phyloP scores from a whole-genome alignment of 2,329 filamentous ascomycete species.

The Xylaria sp. region DNA sequence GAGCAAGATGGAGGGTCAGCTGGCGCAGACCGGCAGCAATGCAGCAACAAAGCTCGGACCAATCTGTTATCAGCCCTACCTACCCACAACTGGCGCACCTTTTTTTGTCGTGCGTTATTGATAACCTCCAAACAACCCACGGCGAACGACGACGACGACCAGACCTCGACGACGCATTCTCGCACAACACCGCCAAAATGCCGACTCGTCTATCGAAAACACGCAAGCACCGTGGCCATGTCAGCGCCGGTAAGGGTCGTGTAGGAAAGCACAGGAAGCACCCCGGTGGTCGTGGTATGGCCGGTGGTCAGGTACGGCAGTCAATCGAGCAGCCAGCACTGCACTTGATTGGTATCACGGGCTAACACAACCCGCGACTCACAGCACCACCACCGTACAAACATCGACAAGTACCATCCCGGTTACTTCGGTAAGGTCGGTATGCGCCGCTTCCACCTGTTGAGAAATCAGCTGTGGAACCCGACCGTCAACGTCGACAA shows the following conservation, averaged over 20 bases:
- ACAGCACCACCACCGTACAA: slow-evolving; percentile 95
- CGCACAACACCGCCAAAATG: slow-evolving; percentile 34
- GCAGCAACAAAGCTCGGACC: slow-evolving; percentile 17
- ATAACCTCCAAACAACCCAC: slow-evolving; percentile 30
- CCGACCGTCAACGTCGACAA: slow-evolving; percentile 99
- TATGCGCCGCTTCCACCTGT: slow-evolving; percentile 97
- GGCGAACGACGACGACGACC: slow-evolving; percentile 34
- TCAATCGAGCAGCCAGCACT: not conserved
- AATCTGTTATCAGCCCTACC: slow-evolving; percentile 36
- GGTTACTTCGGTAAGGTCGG: slow-evolving; percentile 99
- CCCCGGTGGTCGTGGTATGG: slow-evolving; percentile 83
- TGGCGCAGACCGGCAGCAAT: not conserved
- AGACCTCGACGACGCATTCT: slow-evolving; percentile 33
- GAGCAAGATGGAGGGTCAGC: not conserved
- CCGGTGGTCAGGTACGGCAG: slow-evolving; percentile 52
- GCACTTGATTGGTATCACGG: not conserved
- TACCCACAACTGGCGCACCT: slow-evolving; percentile 36
- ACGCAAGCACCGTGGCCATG: slow-evolving; percentile 79
- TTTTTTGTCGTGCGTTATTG: slow-evolving; percentile 37
- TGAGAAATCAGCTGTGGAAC: slow-evolving; percentile 97
- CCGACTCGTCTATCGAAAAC: slow-evolving; percentile 40
- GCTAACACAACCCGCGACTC: slow-evolving; percentile 61
- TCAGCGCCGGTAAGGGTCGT: slow-evolving; percentile 98
- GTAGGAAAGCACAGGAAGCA: slow-evolving; percentile 99
- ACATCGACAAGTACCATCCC: slow-evolving; percentile 85